Evolutionary conservation across 176 grass and related monocot genomes (phyloP).

Genomic region (Cocos nucifera): DNA sequence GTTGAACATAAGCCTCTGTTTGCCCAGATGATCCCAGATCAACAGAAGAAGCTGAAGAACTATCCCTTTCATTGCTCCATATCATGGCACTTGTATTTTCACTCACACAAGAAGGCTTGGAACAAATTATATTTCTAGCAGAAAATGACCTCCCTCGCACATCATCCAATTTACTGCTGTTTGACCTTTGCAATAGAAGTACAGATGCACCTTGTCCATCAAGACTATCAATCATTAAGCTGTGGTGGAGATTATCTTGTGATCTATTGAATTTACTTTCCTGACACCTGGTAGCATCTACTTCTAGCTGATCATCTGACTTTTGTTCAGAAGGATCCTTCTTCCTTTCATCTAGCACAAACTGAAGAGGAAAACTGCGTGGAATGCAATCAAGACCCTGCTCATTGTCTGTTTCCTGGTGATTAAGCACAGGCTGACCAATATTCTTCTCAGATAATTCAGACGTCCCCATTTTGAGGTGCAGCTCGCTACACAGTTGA

Average conservation of each 20-base stretch:
- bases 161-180: conserved; percentile 51
- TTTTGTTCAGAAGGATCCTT: neutral
- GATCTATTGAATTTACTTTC: conserved; percentile 33
- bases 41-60: conserved; percentile 68
- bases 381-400: conserved; percentile 11
- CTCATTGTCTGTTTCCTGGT: conserved; percentile 21
- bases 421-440: conserved; percentile 25
- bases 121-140: conserved; percentile 49
- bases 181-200: conserved; percentile 55
- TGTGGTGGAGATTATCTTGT: conserved; percentile 14
- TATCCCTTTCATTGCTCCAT: conserved; percentile 49
- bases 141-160: conserved; percentile 39
- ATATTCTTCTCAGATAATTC: conserved; percentile 11
- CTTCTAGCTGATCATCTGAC: conserved; percentile 6
- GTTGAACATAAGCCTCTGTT: conserved; percentile 34
- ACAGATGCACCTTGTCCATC: conserved; percentile 63
- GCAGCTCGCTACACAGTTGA: conserved; percentile 1
- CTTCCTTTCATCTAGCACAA: neutral
- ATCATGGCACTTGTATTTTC: conserved; percentile 54
- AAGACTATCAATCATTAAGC: conserved; percentile 27
- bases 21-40: conserved; percentile 77
- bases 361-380: conserved; percentile 1
- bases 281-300: conserved; percentile 3
- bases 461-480: neutral
- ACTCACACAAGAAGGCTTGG: conserved; percentile 64